Percentiles rank a stretch among this genome's conserved stretches.
phyloP scores from a whole-genome alignment of 345 rosid genomes.

The Erodium maritimum region DNA sequence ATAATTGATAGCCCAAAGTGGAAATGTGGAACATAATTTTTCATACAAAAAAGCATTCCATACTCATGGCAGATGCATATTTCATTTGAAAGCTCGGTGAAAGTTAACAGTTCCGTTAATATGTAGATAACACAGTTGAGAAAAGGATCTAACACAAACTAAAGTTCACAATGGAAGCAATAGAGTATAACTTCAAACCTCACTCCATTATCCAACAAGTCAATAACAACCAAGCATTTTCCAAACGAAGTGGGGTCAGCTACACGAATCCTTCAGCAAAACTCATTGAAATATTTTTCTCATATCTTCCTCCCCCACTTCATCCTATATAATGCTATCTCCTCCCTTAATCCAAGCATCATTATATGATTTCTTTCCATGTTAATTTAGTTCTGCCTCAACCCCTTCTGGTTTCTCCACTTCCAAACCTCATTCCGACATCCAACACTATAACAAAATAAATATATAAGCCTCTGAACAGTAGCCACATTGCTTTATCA shows the following conservation, averaged over 20 bases:
- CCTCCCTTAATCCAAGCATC: too few species aligned
- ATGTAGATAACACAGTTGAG: neutral
- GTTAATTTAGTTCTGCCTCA: too few species aligned
- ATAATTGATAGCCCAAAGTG: neutral
- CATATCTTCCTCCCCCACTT: too few species aligned
- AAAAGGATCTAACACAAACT: neutral
- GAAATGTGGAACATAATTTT: neutral
- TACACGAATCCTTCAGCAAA: too few species aligned
- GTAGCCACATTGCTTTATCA: neutral
- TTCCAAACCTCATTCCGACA: too few species aligned
- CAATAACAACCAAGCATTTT: too few species aligned
- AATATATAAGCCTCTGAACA: neutral
- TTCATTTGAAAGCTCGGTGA: neutral
- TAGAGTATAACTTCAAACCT: neutral
- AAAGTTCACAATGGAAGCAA: neutral
- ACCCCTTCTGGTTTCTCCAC: too few species aligned
- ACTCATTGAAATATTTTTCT: too few species aligned
- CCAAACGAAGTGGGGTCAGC: too few species aligned
- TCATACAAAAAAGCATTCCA: neutral
- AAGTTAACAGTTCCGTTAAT: neutral
- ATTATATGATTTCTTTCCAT: too few species aligned
- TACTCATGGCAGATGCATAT: neutral
- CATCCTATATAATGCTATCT: too few species aligned
- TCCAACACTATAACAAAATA: neutral
- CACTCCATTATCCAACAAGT: neutral